Percentiles rank a stretch among this genome's conserved stretches.
Evolutionary conservation across 169 alveolate genomes (phyloP).

Genomic region (Plasmodium blacklocki): DNA sequence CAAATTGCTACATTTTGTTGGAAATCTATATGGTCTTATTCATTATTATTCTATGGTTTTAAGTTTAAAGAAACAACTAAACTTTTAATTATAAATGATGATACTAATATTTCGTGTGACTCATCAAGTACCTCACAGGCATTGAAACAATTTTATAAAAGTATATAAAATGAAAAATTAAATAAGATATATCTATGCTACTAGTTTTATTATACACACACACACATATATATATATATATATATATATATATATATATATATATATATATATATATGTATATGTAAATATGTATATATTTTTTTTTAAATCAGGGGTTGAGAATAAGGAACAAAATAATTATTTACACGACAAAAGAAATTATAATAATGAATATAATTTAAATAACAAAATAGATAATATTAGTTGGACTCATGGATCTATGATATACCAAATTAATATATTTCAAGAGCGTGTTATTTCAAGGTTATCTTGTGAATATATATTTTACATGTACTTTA

Average conservation of each 20-base stretch:
- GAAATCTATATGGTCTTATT: slow-evolving; percentile 2
- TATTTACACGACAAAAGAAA: too few relatives aligned
- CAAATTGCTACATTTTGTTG: slow-evolving; percentile 5
- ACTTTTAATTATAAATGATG: background rate
- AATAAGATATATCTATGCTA: too few relatives aligned
- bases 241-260: too few relatives aligned
- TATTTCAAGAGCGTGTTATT: background rate
- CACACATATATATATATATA: too few relatives aligned
- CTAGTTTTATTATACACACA: too few relatives aligned
- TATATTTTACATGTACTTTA: background rate
- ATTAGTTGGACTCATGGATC: slow-evolving; percentile 9
- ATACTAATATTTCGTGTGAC: background rate
- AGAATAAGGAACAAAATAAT: too few relatives aligned
- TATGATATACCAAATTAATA: slow-evolving; percentile 4
- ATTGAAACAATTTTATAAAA: too few relatives aligned
- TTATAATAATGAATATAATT: background rate
- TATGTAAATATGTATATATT: too few relatives aligned
- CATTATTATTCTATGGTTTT: background rate
- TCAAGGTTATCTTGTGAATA: background rate
- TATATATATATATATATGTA: too few relatives aligned
- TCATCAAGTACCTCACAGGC: too few relatives aligned
- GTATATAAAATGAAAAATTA: too few relatives aligned
- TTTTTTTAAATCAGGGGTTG: too few relatives aligned
- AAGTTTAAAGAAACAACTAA: background rate
- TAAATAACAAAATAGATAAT: background rate